Conservation (phyloP, 2,329 filamentous ascomycete species). For the Cordyceps farinosa region DNA sequence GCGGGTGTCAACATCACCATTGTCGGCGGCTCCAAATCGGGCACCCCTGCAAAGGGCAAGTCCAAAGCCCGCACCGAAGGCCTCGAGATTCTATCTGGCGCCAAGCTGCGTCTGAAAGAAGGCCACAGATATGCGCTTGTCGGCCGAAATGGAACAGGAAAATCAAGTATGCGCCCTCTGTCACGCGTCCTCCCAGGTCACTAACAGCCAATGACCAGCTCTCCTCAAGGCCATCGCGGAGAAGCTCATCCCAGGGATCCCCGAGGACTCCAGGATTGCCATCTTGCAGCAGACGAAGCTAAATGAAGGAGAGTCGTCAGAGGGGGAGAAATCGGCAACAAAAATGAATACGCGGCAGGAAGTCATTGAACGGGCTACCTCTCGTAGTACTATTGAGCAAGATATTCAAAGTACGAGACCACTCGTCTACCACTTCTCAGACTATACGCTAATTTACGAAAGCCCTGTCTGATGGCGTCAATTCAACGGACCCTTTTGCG, state of each 20-base stretch:
- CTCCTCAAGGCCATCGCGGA: conserved; percentile 72
- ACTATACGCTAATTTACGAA: not conserved
- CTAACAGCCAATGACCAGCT: conserved; percentile 40
- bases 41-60: conserved; percentile 39
- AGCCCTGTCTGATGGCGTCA: conserved; percentile 59
- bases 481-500: conserved; percentile 51
- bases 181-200: not conserved
- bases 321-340: conserved; percentile 16
- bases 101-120: conserved; percentile 67
- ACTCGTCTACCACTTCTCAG: not conserved
- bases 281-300: conserved; percentile 64
- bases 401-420: conserved; percentile 55
- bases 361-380: conserved; percentile 60
- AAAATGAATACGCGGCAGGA: conserved; percentile 56
- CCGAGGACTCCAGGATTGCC: conserved; percentile 60
- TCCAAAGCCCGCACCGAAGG: conserved; percentile 48
- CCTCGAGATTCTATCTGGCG: conserved; percentile 67
- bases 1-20: conserved; percentile 71
- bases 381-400: conserved; percentile 53
- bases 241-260: conserved; percentile 73
- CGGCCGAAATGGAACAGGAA: conserved; percentile 78
- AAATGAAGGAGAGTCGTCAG: conserved; percentile 17
- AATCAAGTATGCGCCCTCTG: conserved; percentile 59
- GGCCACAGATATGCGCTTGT: conserved; percentile 73
- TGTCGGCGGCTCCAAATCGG: conserved; percentile 26